These are phyloP conservation scores for Coemansia reversa DNA, from an alignment of 192 early-diverging fungal species.

Conservation along the genomic window DNA sequence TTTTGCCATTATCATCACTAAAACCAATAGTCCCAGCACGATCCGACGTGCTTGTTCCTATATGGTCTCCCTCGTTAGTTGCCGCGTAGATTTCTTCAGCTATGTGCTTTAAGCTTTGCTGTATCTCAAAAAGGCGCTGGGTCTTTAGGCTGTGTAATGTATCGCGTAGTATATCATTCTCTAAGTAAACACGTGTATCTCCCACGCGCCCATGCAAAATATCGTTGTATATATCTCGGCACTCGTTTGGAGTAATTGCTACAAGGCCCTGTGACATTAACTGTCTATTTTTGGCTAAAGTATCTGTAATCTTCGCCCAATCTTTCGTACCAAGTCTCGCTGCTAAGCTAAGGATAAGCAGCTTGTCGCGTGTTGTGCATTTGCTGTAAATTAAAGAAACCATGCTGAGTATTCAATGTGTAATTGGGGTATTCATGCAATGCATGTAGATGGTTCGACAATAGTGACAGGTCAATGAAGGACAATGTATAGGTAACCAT, in stretches of 20 bases:
- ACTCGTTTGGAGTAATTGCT: conserved; percentile 22
- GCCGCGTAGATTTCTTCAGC: conserved; percentile 7
- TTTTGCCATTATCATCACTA: too few species aligned
- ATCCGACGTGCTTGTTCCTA: not conserved
- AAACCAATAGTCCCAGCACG: not conserved
- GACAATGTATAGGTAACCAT: too few species aligned
- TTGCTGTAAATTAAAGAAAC: not conserved
- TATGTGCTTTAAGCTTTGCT: conserved; percentile 16
- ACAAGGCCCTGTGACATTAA: not conserved
- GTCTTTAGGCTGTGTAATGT: conserved; percentile 22
- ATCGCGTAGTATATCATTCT: conserved; percentile 4
- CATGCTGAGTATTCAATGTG: not conserved
- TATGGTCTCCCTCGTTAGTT: too few species aligned
- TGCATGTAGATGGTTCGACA: too few species aligned
- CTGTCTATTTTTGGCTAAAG: conserved; percentile 9
- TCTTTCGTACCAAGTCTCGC: conserved; percentile 20
- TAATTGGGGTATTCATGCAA: too few species aligned
- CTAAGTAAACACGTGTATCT: not conserved
- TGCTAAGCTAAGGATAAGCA: conserved; percentile 33
- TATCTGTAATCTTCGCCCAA: conserved; percentile 23
- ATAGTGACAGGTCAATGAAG: too few species aligned
- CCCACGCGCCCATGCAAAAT: not conserved
- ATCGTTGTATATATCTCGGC: conserved; percentile 26
- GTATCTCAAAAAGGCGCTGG: conserved; percentile 35
- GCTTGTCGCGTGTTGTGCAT: conserved; percentile 36